phyloP scores from a whole-genome alignment of 176 grass and related monocot species.

The Musa acuminata region DNA sequence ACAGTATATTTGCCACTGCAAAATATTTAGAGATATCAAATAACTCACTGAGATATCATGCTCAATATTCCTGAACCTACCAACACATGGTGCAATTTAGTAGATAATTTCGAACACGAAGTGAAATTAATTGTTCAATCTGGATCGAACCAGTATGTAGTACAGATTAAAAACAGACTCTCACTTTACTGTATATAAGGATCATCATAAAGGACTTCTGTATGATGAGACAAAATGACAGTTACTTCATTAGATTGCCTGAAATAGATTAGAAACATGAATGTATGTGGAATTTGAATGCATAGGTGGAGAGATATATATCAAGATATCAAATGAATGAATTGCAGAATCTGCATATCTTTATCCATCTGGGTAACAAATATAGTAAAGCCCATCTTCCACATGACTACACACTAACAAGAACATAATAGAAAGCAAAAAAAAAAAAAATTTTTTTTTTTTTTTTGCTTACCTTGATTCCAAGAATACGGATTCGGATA shows the following conservation, averaged over 20 bases:
- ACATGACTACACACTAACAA: background rate
- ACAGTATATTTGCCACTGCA: constrained; percentile 87
- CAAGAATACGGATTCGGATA: constrained; percentile 85
- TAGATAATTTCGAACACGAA: background rate
- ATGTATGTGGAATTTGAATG: too few species aligned
- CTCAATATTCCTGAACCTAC: too few species aligned
- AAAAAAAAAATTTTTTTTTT: background rate
- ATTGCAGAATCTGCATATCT: too few species aligned
- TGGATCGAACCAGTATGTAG: background rate
- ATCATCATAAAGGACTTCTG: background rate
- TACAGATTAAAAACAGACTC: background rate
- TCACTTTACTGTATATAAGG: background rate
- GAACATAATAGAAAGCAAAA: background rate
- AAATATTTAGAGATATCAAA: constrained; percentile 7
- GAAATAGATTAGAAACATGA: too few species aligned
- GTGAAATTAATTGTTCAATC: too few species aligned
- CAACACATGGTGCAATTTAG: background rate
- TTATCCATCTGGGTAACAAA: background rate
- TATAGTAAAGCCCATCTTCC: background rate
- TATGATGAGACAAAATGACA: too few species aligned
- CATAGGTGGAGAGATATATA: too few species aligned
- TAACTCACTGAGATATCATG: too few species aligned
- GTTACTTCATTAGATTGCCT: too few species aligned
- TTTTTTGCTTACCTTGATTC: constrained; percentile 62
- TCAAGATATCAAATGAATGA: too few species aligned